Evolutionary conservation across 1,284 basidiomycete species (phyloP), one percentile per base, ranked within the genome.

Genomic region (Austroboletus olivaceoglutinosus): DNA sequence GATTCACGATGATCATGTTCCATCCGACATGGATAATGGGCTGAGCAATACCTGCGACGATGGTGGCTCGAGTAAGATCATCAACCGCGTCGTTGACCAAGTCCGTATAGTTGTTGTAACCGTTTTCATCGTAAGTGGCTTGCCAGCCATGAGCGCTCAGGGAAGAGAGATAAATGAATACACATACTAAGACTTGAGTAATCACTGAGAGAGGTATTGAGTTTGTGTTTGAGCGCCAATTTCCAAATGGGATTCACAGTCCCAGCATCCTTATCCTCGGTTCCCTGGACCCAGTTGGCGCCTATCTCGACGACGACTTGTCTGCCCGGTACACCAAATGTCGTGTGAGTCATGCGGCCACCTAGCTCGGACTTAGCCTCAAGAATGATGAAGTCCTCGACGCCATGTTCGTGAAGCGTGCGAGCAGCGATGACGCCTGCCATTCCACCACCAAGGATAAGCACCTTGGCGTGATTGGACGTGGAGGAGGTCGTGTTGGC

Each of bases 241-340:
- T 68, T 68, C 62, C 76, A 78, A 11, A 86, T 81, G 4, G 85
- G 85, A 62, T 87, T 87, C 11, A 71, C 70, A 30, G 75, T 72
- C 10, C 81, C 81, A n/a, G n/a, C n/a, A 47, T 72, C 61, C 4
- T 70, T 76, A 5, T 69, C 63, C 49, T 81, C 78, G 4, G 82
- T 82, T 9, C 86, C 86, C 58, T 88, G 84, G 34, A 89, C 74
- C 86, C 86, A 89, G 59, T 85, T 86, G 15, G 84, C 77, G 18
- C 86, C 85, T 9, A 78, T 64, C 63, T 89, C 86, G 27, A 88
- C 65, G 1, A 73, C 74, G 48, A 72, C 69, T 19, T 73, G 56
- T 43, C 63, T 67, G 4, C 64, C 69, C 5, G 67, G 45, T 3
- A 54, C 65, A 27, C 75, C 80, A 50, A 86, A 77, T 0, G 61